Base-by-base conservation (phyloP, 2,329 filamentous ascomycete genomes). In the Amauroascus verrucosus region DNA sequence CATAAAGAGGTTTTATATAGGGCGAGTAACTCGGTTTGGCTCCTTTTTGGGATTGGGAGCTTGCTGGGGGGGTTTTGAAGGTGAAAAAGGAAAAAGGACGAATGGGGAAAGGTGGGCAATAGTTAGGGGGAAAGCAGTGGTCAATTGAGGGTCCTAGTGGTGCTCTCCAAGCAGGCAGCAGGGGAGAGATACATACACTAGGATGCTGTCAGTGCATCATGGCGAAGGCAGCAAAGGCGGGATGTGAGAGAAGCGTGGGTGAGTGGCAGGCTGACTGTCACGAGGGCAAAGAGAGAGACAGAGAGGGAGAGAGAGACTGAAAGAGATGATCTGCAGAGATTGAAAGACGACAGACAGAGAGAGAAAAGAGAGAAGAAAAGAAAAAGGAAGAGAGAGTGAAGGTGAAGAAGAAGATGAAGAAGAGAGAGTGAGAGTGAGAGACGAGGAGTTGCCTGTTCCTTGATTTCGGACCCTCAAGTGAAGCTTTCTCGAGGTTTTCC, bases 111-210 rank as follows among this genome's bases (percentile, higher is more conserved):
- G 4, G 20, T 22, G 3, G 2, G 5, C 14, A 18, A 9, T 16
- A 6, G 45, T 8, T 14, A 18, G 16, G 11, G n/a, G 22, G n/a
- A 14, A 3, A 13, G 46, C 37, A 18, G 28, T 6, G 16, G 14
- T 18, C 18, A 22, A 20, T 48, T 35, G 28, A 35, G 28, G 18
- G 33, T 24, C 18, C 1, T 9, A 40, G 33, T 49, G 32, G 47
- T n/a, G 47, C 11, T 18, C 14, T 49, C 47, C 47, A 49, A 49
- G 47, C 47, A 49, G 47, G 47, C 47, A 49, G 47, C 35, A 48
- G 22, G 46, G 45, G 45, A 20, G 30, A 26, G 28, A 24, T 16
- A 30, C 45, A 35, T 47, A 47, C 45, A 22, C n/a, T 35, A 32
- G 33, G 33, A 35, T 35, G 26, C 5, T n/a, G 14, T 40, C 16